Evolutionary conservation across 441 rosid species (phyloP).

Genomic region (Pelargonium fulgidum): DNA sequence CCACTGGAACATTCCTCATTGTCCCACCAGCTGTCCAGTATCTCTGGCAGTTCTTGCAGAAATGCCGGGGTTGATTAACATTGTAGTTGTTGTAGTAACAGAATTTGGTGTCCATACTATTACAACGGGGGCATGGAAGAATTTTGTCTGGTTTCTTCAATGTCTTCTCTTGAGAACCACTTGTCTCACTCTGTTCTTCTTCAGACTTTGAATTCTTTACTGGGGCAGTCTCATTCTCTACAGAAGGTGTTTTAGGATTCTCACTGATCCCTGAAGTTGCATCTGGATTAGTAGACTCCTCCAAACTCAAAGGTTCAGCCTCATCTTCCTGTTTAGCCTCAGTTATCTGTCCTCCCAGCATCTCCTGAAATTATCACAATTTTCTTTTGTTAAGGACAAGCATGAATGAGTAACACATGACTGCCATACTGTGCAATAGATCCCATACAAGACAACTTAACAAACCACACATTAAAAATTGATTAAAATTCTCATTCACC

Average conservation of each 20-base stretch:
- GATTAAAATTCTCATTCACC: no score
- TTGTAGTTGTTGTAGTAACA: constrained; percentile 73
- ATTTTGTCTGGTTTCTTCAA: constrained; percentile 63
- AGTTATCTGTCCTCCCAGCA: constrained; percentile 26
- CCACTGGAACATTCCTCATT: constrained; percentile 72
- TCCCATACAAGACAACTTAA: not conserved
- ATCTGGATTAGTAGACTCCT: constrained; percentile 35
- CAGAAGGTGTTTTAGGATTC: constrained; percentile 27
- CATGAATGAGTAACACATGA: not conserved
- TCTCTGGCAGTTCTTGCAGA: constrained; percentile 69
- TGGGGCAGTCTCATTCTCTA: constrained; percentile 27
- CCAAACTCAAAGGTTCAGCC: constrained; percentile 25
- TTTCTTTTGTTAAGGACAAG: not conserved
- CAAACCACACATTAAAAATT: no score
- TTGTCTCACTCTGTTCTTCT: constrained; percentile 39
- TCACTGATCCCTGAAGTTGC: constrained; percentile 39
- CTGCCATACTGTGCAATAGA: not conserved
- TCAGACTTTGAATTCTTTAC: constrained; percentile 34
- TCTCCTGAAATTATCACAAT: constrained; percentile 33
- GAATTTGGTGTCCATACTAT: constrained; percentile 69
- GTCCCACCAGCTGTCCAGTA: constrained; percentile 83
- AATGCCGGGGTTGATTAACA: constrained; percentile 65
- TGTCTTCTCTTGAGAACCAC: constrained; percentile 41
- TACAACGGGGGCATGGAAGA: constrained; percentile 66
- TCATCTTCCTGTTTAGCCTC: constrained; percentile 30